Base-by-base conservation (phyloP, 2,329 filamentous ascomycete species). In the Tolypocladium guangdongense region DNA sequence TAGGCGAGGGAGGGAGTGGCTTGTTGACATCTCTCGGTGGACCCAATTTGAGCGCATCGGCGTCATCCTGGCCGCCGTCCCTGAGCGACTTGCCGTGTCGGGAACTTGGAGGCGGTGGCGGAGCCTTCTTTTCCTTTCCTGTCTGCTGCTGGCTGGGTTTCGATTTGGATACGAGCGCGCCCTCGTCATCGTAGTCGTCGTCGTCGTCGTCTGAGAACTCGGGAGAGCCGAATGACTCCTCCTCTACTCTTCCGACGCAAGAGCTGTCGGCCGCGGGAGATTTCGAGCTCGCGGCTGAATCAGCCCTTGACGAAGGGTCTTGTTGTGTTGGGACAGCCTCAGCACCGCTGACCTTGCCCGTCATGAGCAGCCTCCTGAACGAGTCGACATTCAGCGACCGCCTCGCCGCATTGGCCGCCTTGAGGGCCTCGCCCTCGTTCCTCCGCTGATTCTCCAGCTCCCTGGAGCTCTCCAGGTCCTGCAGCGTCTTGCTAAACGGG, bases 11-110 rank as follows among this genome's bases (percentile, higher is more conserved):
- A 2, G 84, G 82, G 14, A 86, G 73, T 4, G 83, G 81, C 60
- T 86, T 87, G 64, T 64, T 64, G 43, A 63, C 54, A 20, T 58
- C 53, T 18, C 63, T 59, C 7, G 61, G 59, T 20, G 60, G 50
- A 12, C 10, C 30, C 8, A n/a, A 18, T 11, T 30, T 50, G 10
- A 22, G 32, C 22, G 14, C 33, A n/a, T 46, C 38, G 12, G 6
- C 6, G 16, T 24, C 37, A n/a, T 54, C 46, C 16, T 45, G 14
- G 4, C 24, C 14, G 4, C 24, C 14, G 20, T 52, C 66, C 58
- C 77, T 82, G 58, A 92, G 86, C 20, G 84, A 76, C 67, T 86
- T 91, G 5, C 89, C 89, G 69, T 91, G 87, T 52, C 87, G 82
- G 51, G 86, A 90, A 63, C 80, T 89, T 12, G 77, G 77, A 24